Base-by-base conservation (phyloP, 495 filamentous ascomycete species). In the Geoglossum glabrum region DNA sequence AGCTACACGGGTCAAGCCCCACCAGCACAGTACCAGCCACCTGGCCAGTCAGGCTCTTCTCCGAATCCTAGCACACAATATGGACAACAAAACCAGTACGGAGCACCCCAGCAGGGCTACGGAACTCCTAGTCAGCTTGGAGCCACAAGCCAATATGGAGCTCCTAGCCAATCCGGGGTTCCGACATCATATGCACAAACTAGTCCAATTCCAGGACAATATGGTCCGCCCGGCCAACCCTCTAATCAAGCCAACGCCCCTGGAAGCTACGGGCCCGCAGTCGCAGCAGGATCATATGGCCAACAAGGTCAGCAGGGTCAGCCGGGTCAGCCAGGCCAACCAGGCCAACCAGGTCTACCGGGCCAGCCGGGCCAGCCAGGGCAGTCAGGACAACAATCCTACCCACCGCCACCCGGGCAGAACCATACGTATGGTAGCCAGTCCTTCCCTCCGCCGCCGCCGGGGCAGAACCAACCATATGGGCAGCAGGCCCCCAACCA, bases 1-100 rank as follows among this genome's bases (percentile, higher is more conserved):
- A 64, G 64, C 10, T 72, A 72, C 43, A 65, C 67, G 17, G 69
- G 67, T 27, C 62, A 64, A 59, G 70, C 70, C n/a, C 70, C 69
- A 19, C 65, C 69, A 15, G 64, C 70, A 1, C 60, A 67, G 17
- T 71, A 72, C 46, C 64, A 70, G 55, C 66, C 67, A 9, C 38
- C 28, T 6, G 25, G 49, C 11, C 49, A 31, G 11, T 11, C 49
- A 26, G 49, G 49, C 4, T 13, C 40, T 15, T 19, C 54, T 17
- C 36, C 36, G 54, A 56, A 27, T 17, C 54, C 11, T n/a, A 15
- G 1, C 28, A 19, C 25, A 52, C 23, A 23, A 13, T 31, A 27
- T 30, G 49, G 49, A 52, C 49, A 52, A 45, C 56, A 58, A 25
- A 23, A 34, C 38, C 56, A 58, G 26, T 27, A 49, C 38, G 40